Evolutionary conservation across 768 basidiomycete species (phyloP), one percentile per base, ranked within the genome.

Genomic region (Collybiopsis luxurians): DNA sequence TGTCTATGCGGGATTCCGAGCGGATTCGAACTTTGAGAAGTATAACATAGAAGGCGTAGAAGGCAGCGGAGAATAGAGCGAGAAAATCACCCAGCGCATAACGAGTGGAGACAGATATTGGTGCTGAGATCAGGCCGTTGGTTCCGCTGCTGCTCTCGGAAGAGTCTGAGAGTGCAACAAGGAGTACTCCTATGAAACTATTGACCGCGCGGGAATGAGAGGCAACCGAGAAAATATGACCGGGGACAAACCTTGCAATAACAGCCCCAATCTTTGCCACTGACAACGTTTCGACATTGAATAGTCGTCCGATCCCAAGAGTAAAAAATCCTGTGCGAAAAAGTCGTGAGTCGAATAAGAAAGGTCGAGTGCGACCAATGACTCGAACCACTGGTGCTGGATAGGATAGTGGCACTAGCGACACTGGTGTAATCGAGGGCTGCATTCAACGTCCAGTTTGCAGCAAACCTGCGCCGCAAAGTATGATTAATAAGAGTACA

Each of bases 111-210:
- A 5, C 23, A 13, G 19, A 39, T 84, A 81, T 53, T 70, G 64
- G 64, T 67, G 66, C 67, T 24, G 60, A 49, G 49, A 69, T 53
- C 40, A 31, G 55, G 26, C 19, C 26, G 38, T 59, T 53, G 54
- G 57, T 49, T 28, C 63, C 62, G 30, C 9, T 57, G 60, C 39
- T 42, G 46, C 57, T 63, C 54, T 69, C 69, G 31, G 74, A 71
- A 51, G 87, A 86, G 69, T 98, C 95, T 1, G 95, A 92, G 24
- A 90, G 72, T 0, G 94, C 93, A n/a, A 98, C 95, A 1, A 98
- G 76, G 12, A 89, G 61, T 15, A 97, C 92, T 5, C 96, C 96
- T 9, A 78, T 63, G 61, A 98, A 88, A 65, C 92, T 93, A 24
- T 47, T 31, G 15, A 19, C 13, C 11, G 19, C 45, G 15, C 28